Evolutionary conservation across 495 filamentous ascomycete genomes (phyloP), one percentile per base, ranked within the genome.

Genomic region (Lophium mytilinum): DNA sequence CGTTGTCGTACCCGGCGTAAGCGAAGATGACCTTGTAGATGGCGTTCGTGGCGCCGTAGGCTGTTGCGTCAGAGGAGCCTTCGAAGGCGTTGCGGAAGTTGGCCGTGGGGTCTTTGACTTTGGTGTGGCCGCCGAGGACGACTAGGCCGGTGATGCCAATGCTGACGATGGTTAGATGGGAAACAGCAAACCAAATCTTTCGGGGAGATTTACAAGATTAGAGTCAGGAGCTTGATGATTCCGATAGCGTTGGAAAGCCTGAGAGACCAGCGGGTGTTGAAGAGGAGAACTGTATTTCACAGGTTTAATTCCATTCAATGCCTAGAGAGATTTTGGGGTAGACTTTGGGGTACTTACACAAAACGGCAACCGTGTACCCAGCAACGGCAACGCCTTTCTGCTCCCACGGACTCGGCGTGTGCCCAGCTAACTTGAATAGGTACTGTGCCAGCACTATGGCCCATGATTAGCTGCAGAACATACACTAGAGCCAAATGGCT

Each of bases 1-100:
- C 80, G 60, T 86, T 85, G 9, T 67, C 64, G 49, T 80, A 87
- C 0, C 84, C 83, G 0, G 73, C 63, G 59, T 85, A 87, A 0
- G 83, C 78, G 57, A 84, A 86, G 35, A 83, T 76, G 37, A 87
- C 76, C 47, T 81, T 81, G 56, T 83, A 74, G 19, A 86, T 61
- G 9, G 83, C 83, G 43, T 80, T 80, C 0, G 82, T 79, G 11
- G 80, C 68, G 2, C 79, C 79, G 57, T 55, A 55, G 14, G 52
- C 39, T 3, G 53, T 56, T 47, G 42, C 43, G 18, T 21, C 24
- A 41, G 12, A 80, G 80, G 68, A 72, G 4, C 81, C 80, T 40
- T 72, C 68, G 48, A 84, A 86, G 0, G 82, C 67, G 63, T 85
- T 70, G 18, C 69, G 67, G 63, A 83, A 87, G 59, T 85, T 85